A percentile compares a stretch with the other conserved stretches of the same genome.
Evolutionary conservation across 352 stramenopile species (phyloP).

Genomic region (Phytophthora quininea): DNA sequence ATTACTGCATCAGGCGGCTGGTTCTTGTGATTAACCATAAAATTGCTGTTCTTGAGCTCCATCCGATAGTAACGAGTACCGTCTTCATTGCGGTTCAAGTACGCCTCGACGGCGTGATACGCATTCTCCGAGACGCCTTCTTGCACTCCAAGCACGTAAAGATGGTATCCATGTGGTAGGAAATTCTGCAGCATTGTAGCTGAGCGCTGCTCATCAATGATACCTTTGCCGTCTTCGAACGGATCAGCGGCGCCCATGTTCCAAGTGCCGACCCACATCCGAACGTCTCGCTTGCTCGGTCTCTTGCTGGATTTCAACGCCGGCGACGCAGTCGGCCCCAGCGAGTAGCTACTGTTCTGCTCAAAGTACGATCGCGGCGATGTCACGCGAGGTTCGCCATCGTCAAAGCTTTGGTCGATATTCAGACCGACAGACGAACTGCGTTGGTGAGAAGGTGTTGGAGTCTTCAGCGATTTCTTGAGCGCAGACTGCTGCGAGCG

Average conservation of each 20-base stretch:
- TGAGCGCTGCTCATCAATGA: conserved; percentile 79
- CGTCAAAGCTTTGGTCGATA: conserved; percentile 37
- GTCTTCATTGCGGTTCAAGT: conserved; percentile 74
- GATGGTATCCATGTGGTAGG: conserved; percentile 78
- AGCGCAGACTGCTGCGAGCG: conserved; percentile 50
- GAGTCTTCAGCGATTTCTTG: conserved; percentile 16
- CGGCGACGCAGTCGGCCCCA: conserved; percentile 23
- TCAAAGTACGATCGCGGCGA: conserved; percentile 75
- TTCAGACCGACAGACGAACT: conserved; percentile 32
- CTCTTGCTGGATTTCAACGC: conserved; percentile 38
- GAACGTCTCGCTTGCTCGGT: conserved; percentile 53
- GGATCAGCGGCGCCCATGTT: conserved; percentile 87
- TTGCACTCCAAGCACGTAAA: conserved; percentile 89
- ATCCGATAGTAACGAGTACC: conserved; percentile 70
- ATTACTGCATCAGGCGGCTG: conserved; percentile 70
- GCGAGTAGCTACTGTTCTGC: conserved; percentile 49
- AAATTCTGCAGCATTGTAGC: conserved; percentile 78
- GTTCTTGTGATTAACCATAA: conserved; percentile 70
- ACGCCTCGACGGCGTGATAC: conserved; percentile 81
- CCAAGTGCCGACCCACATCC: conserved; percentile 87
- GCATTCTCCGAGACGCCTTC: conserved; percentile 87
- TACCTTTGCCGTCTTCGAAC: conserved; percentile 70
- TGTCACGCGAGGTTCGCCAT: conserved; percentile 41
- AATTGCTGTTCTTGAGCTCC: conserved; percentile 80
- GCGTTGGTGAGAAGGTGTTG: conserved; percentile 25